Base-by-base conservation (phyloP, 352 stramenopile species). In the Pythium rhizo-oryzae region DNA sequence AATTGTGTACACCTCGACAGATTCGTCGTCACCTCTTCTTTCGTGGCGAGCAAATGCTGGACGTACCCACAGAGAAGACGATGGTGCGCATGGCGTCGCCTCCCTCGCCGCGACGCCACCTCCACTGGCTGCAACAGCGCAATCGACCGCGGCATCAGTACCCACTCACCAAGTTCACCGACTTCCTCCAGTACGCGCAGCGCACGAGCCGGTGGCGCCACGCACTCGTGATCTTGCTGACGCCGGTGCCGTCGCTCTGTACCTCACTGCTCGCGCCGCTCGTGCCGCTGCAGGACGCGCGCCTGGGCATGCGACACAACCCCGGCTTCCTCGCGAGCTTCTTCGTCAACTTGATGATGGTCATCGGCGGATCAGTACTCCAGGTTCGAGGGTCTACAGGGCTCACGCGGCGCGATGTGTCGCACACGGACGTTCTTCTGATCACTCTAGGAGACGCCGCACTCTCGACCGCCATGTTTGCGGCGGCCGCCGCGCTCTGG, bases 81-180 rank as follows among this genome's bases (percentile, higher is more conserved):
- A n/a, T n/a, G n/a, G n/a, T n/a, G n/a, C n/a, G n/a, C n/a, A n/a
- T n/a, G n/a, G n/a, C n/a, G n/a, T n/a, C n/a, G n/a, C n/a, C n/a
- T n/a, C n/a, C n/a, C n/a, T n/a, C n/a, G n/a, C n/a, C n/a, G n/a
- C n/a, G n/a, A n/a, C n/a, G n/a, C n/a, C n/a, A n/a, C n/a, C n/a
- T n/a, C n/a, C n/a, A n/a, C n/a, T n/a, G n/a, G n/a, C n/a, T n/a
- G n/a, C n/a, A 33, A 6, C 28, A 33, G 6, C 3, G 28, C 28
- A 33, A 6, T 33, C 28, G 28, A 33, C 28, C 28, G 6, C 28
- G 28, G 3, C 28, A 33, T 6, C 2, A 33, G 28, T 59, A 66
- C 50, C 35, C 49, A 19, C 30, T 47, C 41, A 44, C 33, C 37
- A 70, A 70, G n/a, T 49, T 65, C 18, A 5, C 5, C 41, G 43